A percentile compares a stretch with the other conserved stretches of the same genome.
Evolutionary conservation across 1,284 basidiomycete genomes (phyloP).

Genomic region (Puccinia novopanici): DNA sequence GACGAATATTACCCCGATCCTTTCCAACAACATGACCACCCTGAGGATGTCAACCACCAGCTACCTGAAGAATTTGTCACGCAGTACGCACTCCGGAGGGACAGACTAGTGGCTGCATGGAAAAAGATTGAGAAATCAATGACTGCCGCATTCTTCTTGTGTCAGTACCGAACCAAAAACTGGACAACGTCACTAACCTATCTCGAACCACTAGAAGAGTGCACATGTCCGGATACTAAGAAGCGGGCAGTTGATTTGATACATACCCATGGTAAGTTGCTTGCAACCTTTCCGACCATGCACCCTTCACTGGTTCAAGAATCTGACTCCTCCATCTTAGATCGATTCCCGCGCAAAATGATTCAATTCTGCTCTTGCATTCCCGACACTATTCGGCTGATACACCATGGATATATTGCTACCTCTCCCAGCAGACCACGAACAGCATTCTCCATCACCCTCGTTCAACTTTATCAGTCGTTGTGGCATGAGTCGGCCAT

Average conservation of each 20-base stretch:
- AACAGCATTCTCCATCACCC: not conserved
- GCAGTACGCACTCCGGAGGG: not conserved
- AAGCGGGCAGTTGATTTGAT: not conserved
- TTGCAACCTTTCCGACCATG: no score
- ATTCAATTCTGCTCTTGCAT: slow-evolving; percentile 6
- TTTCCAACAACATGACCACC: not conserved
- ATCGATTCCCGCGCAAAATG: not conserved
- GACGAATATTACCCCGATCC: not conserved
- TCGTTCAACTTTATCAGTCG: slow-evolving; percentile 8
- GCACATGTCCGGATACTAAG: not conserved
- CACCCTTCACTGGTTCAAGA: not conserved
- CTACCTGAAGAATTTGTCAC: not conserved
- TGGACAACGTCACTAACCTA: not conserved
- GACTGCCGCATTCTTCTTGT: not conserved
- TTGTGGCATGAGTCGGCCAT: slow-evolving; percentile 2
- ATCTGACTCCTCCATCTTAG: not conserved
- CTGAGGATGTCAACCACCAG: not conserved
- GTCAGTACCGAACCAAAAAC: not conserved
- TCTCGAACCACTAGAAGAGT: not conserved
- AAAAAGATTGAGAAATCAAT: not conserved
- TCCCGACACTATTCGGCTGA: not conserved
- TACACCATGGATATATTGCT: no score
- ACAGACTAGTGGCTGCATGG: not conserved
- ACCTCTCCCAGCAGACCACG: no score
- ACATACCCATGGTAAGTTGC: slow-evolving; percentile 10